phyloP scores from a whole-genome alignment of 106 monocot species.

The Allium fistulosum region DNA sequence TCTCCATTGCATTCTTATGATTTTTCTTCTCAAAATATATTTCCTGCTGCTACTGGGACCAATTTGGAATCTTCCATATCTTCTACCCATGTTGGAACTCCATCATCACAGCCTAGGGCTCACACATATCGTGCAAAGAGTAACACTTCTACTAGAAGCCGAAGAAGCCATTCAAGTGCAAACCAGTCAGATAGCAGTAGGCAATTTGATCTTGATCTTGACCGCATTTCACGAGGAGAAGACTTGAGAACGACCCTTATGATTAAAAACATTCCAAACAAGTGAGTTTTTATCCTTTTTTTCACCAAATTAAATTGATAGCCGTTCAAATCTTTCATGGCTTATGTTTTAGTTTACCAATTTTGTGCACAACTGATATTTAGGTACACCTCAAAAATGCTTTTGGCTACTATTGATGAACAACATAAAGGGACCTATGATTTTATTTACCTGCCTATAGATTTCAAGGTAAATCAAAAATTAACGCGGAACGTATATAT shows the following conservation, averaged over 20 bases:
- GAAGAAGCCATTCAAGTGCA: conserved; percentile 38
- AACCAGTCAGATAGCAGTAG: conserved; percentile 73
- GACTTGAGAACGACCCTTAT: conserved; percentile 81
- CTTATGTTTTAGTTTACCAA: background rate
- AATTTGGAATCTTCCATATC: conserved; percentile 39
- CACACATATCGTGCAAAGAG: conserved; percentile 63
- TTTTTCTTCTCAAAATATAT: conserved; percentile 41
- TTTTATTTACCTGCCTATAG: conserved; percentile 96
- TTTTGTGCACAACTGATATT: conserved; percentile 5
- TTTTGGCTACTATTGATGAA: conserved; percentile 95
- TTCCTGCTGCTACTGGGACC: conserved; percentile 31
- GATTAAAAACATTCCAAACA: conserved; percentile 99
- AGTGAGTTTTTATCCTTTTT: background rate
- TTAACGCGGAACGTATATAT: background rate
- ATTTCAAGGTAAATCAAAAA: conserved; percentile 68
- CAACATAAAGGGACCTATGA: conserved; percentile 88
- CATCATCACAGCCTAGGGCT: conserved; percentile 58
- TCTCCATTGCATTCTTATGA: conserved; percentile 42
- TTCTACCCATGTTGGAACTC: conserved; percentile 31
- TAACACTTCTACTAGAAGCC: conserved; percentile 30
- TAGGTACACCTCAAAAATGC: conserved; percentile 98
- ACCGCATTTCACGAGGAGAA: conserved; percentile 70
- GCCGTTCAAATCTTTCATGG: background rate
- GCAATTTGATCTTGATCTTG: conserved; percentile 90
- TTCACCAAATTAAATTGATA: background rate